These are phyloP conservation scores for Bothriochloa decipiens DNA, from an alignment of 176 grass and related monocot genomes.

Conservation along the genomic window DNA sequence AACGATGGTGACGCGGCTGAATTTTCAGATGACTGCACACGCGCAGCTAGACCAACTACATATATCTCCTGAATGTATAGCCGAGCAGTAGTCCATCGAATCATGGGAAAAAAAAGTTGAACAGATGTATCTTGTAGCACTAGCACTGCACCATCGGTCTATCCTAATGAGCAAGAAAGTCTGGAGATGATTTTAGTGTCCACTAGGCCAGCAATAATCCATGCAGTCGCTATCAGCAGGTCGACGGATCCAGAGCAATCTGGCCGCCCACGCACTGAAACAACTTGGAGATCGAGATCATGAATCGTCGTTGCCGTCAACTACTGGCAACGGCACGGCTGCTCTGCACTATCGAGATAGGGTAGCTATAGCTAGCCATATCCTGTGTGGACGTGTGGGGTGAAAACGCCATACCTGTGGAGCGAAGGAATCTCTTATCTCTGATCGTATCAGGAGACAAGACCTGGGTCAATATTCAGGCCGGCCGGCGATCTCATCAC, in stretches of 20 bases:
- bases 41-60: neutral
- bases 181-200: neutral
- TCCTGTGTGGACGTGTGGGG: neutral
- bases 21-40: neutral
- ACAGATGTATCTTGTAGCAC: neutral
- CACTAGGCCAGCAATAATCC: neutral
- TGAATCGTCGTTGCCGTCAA: neutral
- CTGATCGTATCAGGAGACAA: constrained; percentile 48
- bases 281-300: neutral
- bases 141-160: neutral
- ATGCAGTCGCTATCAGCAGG: constrained; percentile 35
- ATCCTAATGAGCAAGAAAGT: constrained; percentile 22
- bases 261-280: neutral
- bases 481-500: neutral
- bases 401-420: too few species aligned
- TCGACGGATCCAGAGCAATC: constrained; percentile 20
- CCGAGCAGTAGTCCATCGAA: neutral
- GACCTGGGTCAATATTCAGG: constrained; percentile 19
- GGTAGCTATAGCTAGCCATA: neutral
- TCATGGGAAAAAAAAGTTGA: constrained; percentile 11
- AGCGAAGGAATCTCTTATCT: constrained; percentile 42
- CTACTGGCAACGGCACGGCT: neutral
- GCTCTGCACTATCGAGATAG: neutral
- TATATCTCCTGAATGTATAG: neutral
- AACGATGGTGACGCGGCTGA: neutral